phyloP scores from a whole-genome alignment of 2,329 filamentous ascomycete genomes.

The Didymella glomerata region DNA sequence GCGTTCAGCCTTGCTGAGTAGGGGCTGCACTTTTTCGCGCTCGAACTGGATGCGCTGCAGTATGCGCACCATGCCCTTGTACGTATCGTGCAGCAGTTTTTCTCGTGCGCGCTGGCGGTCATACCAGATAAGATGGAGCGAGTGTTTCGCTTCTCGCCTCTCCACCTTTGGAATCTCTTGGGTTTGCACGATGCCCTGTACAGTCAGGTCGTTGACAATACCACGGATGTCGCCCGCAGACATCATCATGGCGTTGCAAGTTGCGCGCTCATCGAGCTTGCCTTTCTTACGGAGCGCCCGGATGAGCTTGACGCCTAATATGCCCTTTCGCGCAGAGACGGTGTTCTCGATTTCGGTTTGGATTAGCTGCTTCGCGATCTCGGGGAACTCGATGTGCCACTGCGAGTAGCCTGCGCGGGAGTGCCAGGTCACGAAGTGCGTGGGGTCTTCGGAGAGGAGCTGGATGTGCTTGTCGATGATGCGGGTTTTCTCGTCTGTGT shows the following conservation, averaged over 20 bases:
- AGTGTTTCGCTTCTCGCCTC: constrained; percentile 80
- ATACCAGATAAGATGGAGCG: constrained; percentile 92
- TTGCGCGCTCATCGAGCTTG: constrained; percentile 92
- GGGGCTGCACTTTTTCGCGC: constrained; percentile 72
- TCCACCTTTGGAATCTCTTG: constrained; percentile 94
- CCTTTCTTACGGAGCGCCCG: constrained; percentile 86
- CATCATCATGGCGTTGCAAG: constrained; percentile 82
- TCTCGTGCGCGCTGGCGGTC: constrained; percentile 76
- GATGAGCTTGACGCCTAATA: constrained; percentile 79
- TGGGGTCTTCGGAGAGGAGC: constrained; percentile 72
- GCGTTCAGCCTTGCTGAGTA: constrained; percentile 83
- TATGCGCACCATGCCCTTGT: constrained; percentile 88
- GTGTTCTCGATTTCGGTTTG: constrained; percentile 83
- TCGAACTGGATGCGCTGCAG: constrained; percentile 83
- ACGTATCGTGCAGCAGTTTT: constrained; percentile 79
- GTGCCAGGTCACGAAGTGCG: constrained; percentile 72
- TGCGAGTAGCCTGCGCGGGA: constrained; percentile 70
- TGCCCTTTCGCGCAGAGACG: constrained; percentile 79
- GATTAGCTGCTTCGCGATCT: constrained; percentile 73
- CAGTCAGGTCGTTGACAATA: constrained; percentile 84
- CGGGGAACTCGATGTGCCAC: constrained; percentile 86
- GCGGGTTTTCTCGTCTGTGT: constrained; percentile 34
- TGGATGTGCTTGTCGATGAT: constrained; percentile 75
- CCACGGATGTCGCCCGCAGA: constrained; percentile 85
- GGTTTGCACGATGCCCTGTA: constrained; percentile 84